Conservation (phyloP, 441 rosid species). For the Populus hybrid region DNA sequence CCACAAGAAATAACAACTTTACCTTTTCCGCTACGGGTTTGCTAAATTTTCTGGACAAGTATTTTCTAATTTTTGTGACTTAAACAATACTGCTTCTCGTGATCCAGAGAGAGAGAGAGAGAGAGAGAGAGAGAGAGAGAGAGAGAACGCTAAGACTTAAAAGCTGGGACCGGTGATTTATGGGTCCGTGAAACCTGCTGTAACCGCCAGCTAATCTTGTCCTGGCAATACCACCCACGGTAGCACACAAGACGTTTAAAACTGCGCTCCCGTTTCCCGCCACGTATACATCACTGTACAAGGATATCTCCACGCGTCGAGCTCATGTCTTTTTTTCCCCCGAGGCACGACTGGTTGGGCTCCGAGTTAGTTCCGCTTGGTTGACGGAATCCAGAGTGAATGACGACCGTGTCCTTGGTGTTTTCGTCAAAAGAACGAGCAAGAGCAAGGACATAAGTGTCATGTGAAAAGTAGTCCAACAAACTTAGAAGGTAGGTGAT, state of each 20-base stretch:
- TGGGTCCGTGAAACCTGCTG: conserved; percentile 28
- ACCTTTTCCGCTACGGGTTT: background rate
- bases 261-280: conserved; percentile 28
- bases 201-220: conserved; percentile 35
- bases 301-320: conserved; percentile 44
- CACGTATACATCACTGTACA: conserved; percentile 33
- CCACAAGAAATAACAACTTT: no score
- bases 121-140: background rate
- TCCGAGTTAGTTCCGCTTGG: conserved; percentile 15
- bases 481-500: conserved; percentile 33
- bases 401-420: conserved; percentile 6
- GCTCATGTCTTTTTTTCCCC: conserved; percentile 11
- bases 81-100: conserved; percentile 4
- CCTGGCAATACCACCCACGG: conserved; percentile 27
- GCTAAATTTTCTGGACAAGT: background rate
- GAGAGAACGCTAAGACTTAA: background rate
- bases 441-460: conserved; percentile 16
- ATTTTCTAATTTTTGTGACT: background rate
- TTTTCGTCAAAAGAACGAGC: background rate
- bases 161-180: conserved; percentile 12
- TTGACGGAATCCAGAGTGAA: background rate
- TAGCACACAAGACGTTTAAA: conserved; percentile 21
- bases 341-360: conserved; percentile 29
- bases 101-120: background rate
- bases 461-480: conserved; percentile 25